These are phyloP conservation scores for Phlegmacium glaucopus DNA, from an alignment of 768 basidiomycete species.

Conservation along the genomic window DNA sequence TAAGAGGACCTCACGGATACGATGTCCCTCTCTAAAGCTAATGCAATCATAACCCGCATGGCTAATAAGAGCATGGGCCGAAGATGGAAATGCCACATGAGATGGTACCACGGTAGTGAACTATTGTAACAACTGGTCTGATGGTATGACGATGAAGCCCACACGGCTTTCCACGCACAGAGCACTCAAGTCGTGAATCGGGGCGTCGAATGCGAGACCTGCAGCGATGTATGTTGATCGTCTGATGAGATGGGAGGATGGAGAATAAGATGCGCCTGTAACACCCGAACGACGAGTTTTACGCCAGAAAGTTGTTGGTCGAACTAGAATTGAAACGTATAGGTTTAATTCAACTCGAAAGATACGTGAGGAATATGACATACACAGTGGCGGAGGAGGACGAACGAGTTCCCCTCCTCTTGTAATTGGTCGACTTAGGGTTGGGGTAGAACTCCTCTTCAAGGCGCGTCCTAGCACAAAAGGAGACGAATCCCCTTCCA, in stretches of 20 bases:
- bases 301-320: conserved; percentile 83
- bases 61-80: not conserved
- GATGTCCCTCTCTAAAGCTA: not conserved
- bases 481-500: conserved; percentile 5
- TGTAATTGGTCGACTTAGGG: conserved; percentile 22
- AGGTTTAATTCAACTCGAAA: not conserved
- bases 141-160: conserved; percentile 41
- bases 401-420: conserved; percentile 47
- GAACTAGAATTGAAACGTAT: conserved; percentile 41
- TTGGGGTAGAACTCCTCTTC: conserved; percentile 28
- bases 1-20: not conserved
- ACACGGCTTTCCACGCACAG: conserved; percentile 59
- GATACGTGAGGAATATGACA: conserved; percentile 28
- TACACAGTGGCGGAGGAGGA: conserved; percentile 65
- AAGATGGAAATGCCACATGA: not conserved
- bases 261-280: conserved; percentile 66
- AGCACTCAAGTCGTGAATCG: conserved; percentile 58
- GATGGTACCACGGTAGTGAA: not conserved
- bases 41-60: not conserved
- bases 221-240: conserved; percentile 79
- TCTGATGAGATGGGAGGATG: conserved; percentile 68
- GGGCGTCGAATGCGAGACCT: conserved; percentile 63
- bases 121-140: conserved; percentile 32
- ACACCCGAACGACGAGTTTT: conserved; percentile 71
- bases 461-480: conserved; percentile 10